Evolutionary conservation across 768 basidiomycete species (phyloP).

Genomic region (Suillus tomentosus): DNA sequence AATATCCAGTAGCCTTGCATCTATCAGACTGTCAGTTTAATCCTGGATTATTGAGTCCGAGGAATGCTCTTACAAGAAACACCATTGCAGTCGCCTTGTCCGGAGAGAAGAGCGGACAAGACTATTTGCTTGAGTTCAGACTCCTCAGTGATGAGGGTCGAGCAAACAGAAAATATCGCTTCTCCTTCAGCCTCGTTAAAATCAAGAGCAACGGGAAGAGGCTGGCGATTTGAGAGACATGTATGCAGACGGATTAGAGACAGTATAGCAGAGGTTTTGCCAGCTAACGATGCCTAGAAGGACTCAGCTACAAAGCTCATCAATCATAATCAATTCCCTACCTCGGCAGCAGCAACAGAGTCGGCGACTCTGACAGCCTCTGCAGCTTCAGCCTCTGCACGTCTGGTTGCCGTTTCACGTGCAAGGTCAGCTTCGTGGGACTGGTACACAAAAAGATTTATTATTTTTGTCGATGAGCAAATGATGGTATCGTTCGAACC

Average conservation of each 20-base stretch:
- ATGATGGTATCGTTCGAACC: slow-evolving; percentile 43
- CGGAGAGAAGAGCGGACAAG: slow-evolving; percentile 57
- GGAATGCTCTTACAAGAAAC: slow-evolving; percentile 57
- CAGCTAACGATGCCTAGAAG: slow-evolving; percentile 43
- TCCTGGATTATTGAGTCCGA: slow-evolving; percentile 2
- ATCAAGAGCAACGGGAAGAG: slow-evolving; percentile 42
- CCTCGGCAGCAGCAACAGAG: slow-evolving; percentile 62
- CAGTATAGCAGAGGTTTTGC: slow-evolving; percentile 53
- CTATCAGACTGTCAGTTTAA: slow-evolving; percentile 38
- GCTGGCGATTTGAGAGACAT: slow-evolving; percentile 46
- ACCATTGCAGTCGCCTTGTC: slow-evolving; percentile 60
- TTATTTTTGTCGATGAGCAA: slow-evolving; percentile 5
- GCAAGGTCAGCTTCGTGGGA: slow-evolving; percentile 62
- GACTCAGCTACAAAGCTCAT: slow-evolving; percentile 2
- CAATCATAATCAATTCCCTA: slow-evolving; percentile 28
- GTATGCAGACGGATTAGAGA: slow-evolving; percentile 61
- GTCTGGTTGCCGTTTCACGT: slow-evolving; percentile 56
- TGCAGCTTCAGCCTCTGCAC: slow-evolving; percentile 55
- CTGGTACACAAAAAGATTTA: slow-evolving; percentile 36
- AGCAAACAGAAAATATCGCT: slow-evolving; percentile 53
- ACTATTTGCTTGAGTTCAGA: slow-evolving; percentile 49
- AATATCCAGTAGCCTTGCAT: slow-evolving; percentile 61
- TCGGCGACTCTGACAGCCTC: slow-evolving; percentile 56
- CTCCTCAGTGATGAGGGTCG: slow-evolving; percentile 60
- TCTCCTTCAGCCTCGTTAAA: slow-evolving; percentile 54